Conservation (phyloP, 257 asterid species). For the Mentha longifolia region DNA sequence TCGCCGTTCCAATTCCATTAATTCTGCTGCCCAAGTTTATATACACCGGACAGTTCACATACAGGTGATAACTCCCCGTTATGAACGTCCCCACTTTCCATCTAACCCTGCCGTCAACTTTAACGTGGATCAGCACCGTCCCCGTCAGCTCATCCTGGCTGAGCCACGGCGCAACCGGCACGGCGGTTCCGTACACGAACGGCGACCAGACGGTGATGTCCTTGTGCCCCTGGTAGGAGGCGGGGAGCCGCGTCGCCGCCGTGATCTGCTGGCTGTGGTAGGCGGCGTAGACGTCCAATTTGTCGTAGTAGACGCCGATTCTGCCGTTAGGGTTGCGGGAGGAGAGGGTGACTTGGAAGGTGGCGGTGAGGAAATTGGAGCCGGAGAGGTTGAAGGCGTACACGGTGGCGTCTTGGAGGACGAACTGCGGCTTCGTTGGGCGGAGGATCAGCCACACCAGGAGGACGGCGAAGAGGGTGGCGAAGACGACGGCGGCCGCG, state of each 20-base stretch:
- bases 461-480: constrained; percentile 54
- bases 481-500: constrained; percentile 24
- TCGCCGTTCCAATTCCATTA: constrained; percentile 43
- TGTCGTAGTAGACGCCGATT: constrained; percentile 57
- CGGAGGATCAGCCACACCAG: constrained; percentile 69
- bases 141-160: constrained; percentile 50
- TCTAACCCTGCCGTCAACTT: constrained; percentile 55
- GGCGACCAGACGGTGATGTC: constrained; percentile 65
- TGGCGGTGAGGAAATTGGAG: constrained; percentile 48
- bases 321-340: constrained; percentile 55
- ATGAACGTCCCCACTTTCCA: constrained; percentile 83
- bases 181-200: constrained; percentile 46
- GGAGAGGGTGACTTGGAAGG: constrained; percentile 49
- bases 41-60: constrained; percentile 80
- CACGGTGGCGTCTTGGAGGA: constrained; percentile 73
- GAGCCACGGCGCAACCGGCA: too few relatives aligned
- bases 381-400: constrained; percentile 58
- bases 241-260: constrained; percentile 45
- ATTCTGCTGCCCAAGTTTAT: constrained; percentile 46
- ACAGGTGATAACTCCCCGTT: constrained; percentile 55
- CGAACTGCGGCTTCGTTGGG: constrained; percentile 67
- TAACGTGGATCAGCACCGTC: constrained; percentile 48
- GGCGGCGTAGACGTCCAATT: constrained; percentile 54
- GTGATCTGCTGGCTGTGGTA: constrained; percentile 66
- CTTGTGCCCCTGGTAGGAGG: constrained; percentile 56